Base-by-base conservation (phyloP, 352 stramenopile genomes). In the Pythium plurisporium region DNA sequence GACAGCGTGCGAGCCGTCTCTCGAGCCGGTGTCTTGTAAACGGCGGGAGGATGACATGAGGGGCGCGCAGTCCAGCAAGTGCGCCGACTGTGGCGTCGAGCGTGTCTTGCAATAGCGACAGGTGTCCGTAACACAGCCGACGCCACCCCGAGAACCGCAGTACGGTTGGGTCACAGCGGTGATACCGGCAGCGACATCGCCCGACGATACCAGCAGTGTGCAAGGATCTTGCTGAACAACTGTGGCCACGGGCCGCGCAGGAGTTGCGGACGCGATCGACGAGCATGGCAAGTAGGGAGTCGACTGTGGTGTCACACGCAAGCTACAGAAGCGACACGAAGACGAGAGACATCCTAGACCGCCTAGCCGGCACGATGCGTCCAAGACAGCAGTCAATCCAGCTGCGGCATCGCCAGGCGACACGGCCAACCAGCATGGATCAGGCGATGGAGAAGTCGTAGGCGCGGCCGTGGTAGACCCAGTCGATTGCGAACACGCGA, bases 31-130 rank as follows among this genome's bases (percentile, higher is more conserved):
- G 12, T 55, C 31, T 1, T 48, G 33, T 20, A 36, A 9, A 9
- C 54, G 33, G 1, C 20, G 17, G 4, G 37, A 14, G 5, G 54
- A 25, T 33, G 31, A 14, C 19, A 46, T 9, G 3, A 59, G 58
- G 12, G 42, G 22, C 10, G 58, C 34, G 44, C 59, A 72, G 49
- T 45, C 48, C 27, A 27, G 25, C 41, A 52, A 40, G 29, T 63
- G 59, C 12, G 14, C 50, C 5, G 36, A 72, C 41, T 45, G 55
- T 9, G 9, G 3, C 10, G 60, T 67, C 44, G 29, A 34, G 17
- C 55, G 40, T 27, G 26, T 59, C 51, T 59, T 70, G 56, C 67
- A 75, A 62, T 62, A 75, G 5, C 64, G 64, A 30, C 64, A 75
- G 1, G 42, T 26, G 34, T 55, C 56, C 2, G 49, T 63, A 22